Conservation (phyloP, 352 stramenopile species). For the Globisporangium sylvaticum region DNA sequence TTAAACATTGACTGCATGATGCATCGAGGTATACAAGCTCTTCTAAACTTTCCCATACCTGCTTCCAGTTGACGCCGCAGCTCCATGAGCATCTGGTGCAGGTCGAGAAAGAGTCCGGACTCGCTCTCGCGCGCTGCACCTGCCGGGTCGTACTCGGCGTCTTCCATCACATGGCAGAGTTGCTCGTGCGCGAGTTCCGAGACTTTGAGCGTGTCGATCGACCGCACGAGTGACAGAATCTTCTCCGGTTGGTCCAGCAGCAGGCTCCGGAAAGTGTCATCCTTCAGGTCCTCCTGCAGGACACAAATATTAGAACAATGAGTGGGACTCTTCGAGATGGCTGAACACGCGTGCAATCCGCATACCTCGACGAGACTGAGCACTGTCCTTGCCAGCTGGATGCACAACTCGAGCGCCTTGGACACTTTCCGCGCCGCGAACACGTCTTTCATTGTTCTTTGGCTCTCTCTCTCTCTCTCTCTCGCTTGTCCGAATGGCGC, state of each 20-base stretch:
- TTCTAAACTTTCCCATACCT: slow-evolving; percentile 10
- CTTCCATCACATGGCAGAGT: slow-evolving; percentile 45
- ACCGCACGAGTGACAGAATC: slow-evolving; percentile 25
- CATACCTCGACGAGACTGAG: slow-evolving; percentile 27
- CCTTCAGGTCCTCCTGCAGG: slow-evolving; percentile 23
- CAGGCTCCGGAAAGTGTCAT: slow-evolving; percentile 45
- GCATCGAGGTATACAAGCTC: background rate
- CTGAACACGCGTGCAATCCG: background rate
- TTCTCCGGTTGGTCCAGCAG: slow-evolving; percentile 39
- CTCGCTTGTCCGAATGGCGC: background rate
- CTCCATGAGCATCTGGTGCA: slow-evolving; percentile 32
- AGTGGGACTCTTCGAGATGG: background rate
- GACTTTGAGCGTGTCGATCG: slow-evolving; percentile 26
- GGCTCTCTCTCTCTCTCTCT: background rate
- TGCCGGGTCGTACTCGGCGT: slow-evolving; percentile 50
- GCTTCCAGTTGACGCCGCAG: slow-evolving; percentile 32
- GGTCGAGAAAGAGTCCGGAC: slow-evolving; percentile 57
- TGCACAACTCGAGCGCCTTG: slow-evolving; percentile 38
- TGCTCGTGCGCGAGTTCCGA: slow-evolving; percentile 36
- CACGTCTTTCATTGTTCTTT: slow-evolving; percentile 45
- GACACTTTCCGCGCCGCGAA: slow-evolving; percentile 49
- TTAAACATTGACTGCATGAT: too few relatives aligned
- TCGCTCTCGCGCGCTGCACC: slow-evolving; percentile 55
- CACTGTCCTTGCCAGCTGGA: slow-evolving; percentile 34
- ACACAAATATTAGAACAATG: background rate